Evolutionary conservation across 805 yeast genomes (phyloP).

Genomic region (Ascoidea rubescens): DNA sequence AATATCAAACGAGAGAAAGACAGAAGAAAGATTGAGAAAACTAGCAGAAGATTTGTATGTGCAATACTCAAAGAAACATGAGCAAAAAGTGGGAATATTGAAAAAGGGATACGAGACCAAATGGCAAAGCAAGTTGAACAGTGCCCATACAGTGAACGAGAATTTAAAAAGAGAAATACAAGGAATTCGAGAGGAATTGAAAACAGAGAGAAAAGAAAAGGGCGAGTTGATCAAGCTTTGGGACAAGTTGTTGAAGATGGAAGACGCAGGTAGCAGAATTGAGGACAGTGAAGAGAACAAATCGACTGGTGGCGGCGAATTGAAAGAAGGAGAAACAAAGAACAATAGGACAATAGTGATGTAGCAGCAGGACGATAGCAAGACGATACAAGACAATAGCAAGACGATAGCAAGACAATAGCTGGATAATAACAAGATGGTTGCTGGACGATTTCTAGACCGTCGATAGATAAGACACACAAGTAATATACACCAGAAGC

Average conservation of each 20-base stretch:
- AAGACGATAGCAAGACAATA: too few species aligned
- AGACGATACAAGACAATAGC: too few species aligned
- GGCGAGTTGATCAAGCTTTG: constrained; percentile 38
- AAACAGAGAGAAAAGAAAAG: constrained; percentile 42
- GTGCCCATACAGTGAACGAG: constrained; percentile 27
- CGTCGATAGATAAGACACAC: too few species aligned
- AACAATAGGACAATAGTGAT: too few species aligned
- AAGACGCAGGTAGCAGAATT: constrained; percentile 3
- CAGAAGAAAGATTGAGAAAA: constrained; percentile 41
- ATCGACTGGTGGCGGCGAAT: too few species aligned
- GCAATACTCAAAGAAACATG: constrained; percentile 69
- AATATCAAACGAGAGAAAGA: constrained; percentile 27
- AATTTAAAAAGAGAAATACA: constrained; percentile 37
- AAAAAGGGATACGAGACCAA: constrained; percentile 45
- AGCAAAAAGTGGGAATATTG: constrained; percentile 48
- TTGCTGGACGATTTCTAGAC: too few species aligned
- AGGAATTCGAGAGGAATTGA: constrained; percentile 31
- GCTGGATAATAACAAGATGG: too few species aligned
- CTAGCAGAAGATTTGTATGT: constrained; percentile 58
- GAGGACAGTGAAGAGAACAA: neutral
- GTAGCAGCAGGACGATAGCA: too few species aligned
- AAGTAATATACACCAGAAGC: too few species aligned
- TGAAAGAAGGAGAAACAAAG: too few species aligned
- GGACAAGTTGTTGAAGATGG: constrained; percentile 18
- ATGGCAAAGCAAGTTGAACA: constrained; percentile 30